phyloP scores from a whole-genome alignment of 1,139 yeast genomes.

The Scheffersomyces cryptocercus region DNA sequence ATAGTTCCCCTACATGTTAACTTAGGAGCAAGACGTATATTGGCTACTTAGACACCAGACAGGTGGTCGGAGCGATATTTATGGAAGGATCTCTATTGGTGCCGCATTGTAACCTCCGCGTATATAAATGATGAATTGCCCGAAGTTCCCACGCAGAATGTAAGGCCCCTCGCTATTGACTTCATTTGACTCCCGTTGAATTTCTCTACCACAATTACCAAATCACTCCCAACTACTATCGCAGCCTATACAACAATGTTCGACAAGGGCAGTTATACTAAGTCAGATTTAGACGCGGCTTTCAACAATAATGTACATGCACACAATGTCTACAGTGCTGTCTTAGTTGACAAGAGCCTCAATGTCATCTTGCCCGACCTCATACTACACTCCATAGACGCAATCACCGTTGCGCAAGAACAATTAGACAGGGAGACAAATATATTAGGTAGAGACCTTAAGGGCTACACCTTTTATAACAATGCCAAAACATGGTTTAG shows the following conservation, averaged over 20 bases:
- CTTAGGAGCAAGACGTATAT: no score
- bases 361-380: slow-evolving; percentile 1
- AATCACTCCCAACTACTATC: neutral
- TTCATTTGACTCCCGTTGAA: no score
- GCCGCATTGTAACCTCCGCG: no score
- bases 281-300: neutral
- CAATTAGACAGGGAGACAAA: neutral
- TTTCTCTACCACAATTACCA: neutral
- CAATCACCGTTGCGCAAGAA: neutral
- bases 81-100: no score
- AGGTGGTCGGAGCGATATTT: no score
- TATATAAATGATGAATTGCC: no score
- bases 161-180: no score
- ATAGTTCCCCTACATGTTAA: no score
- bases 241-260: neutral
- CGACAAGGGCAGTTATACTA: neutral
- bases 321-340: neutral
- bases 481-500: slow-evolving; percentile 2
- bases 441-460: neutral
- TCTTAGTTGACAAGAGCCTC: slow-evolving; percentile 2
- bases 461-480: neutral
- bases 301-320: slow-evolving; percentile 1
- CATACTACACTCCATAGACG: slow-evolving; percentile 2
- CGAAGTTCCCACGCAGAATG: no score
- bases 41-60: no score